Conservation (phyloP, 768 basidiomycete genomes). For the Amanita jacksonii region DNA sequence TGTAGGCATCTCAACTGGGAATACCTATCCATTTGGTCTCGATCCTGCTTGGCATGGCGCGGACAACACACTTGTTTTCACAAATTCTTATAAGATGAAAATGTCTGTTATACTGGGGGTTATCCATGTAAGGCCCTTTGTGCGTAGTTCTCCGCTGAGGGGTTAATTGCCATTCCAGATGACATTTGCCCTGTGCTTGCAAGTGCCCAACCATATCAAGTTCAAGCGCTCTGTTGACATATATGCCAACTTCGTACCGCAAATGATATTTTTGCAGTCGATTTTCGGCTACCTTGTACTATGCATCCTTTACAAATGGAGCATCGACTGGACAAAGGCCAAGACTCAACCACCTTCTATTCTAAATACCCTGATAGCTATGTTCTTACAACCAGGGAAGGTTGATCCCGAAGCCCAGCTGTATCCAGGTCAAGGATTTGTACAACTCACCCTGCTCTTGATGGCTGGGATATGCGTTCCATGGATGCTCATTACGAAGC, state of each 20-base stretch:
- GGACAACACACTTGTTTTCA: constrained; percentile 86
- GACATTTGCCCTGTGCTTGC: constrained; percentile 96
- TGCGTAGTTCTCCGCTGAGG: neutral
- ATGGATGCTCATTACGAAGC: constrained; percentile 89
- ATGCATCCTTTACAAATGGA: constrained; percentile 97
- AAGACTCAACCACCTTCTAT: constrained; percentile 73
- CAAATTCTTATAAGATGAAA: constrained; percentile 99
- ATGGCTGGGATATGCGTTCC: constrained; percentile 86
- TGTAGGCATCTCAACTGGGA: constrained; percentile 46
- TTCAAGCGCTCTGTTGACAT: constrained; percentile 85
- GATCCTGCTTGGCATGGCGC: constrained; percentile 95
- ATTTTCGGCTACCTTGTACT: constrained; percentile 95
- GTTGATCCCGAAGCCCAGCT: constrained; percentile 62
- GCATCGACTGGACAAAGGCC: constrained; percentile 77
- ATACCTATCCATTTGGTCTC: constrained; percentile 86
- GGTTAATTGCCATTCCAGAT: constrained; percentile 46
- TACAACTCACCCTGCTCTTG: constrained; percentile 73
- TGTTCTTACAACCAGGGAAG: constrained; percentile 89
- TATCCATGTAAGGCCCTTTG: constrained; percentile 62
- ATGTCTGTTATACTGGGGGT: constrained; percentile 96
- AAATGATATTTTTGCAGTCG: constrained; percentile 94
- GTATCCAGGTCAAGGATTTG: constrained; percentile 77
- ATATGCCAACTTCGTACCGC: constrained; percentile 92
- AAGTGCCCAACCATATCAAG: constrained; percentile 90
- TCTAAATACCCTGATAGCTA: constrained; percentile 90